These are phyloP conservation scores for Caryopteris hybrid DNA, from an alignment of 305 asterid genomes.

Conservation along the genomic window DNA sequence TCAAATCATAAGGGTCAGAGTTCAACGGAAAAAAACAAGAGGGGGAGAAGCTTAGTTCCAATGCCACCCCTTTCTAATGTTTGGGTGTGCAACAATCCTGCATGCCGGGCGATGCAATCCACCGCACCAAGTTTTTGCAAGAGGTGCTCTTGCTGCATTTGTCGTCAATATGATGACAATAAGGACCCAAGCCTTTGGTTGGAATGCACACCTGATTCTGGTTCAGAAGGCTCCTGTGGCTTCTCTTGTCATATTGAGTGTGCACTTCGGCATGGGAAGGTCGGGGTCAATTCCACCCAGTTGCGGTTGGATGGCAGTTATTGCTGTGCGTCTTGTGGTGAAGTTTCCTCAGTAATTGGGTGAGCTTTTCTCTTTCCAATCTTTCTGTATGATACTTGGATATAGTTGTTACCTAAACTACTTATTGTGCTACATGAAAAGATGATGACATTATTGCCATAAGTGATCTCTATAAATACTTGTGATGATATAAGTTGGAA, in stretches of 20 bases:
- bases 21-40: neutral
- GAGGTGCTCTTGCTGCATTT: conserved; percentile 16
- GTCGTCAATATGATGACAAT: conserved; percentile 6
- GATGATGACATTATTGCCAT: too few species aligned
- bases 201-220: neutral
- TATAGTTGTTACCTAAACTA: too few species aligned
- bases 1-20: neutral
- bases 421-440: too few species aligned
- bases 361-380: neutral
- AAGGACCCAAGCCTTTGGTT: conserved; percentile 15
- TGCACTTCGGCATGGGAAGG: conserved; percentile 6
- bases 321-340: conserved; percentile 9
- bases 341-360: conserved; percentile 7
- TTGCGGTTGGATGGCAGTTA: conserved; percentile 1
- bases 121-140: neutral
- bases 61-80: neutral
- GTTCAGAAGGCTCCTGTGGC: conserved; percentile 10
- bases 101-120: conserved; percentile 5
- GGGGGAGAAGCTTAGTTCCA: neutral
- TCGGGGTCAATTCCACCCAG: neutral
- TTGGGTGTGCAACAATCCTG: conserved; percentile 8
- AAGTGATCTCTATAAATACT: too few species aligned
- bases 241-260: conserved; percentile 14
- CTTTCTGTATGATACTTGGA: too few species aligned
- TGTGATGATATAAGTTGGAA: too few species aligned